Conservation (phyloP, 495 filamentous ascomycete species). For the Recurvomyces mirabilis region DNA sequence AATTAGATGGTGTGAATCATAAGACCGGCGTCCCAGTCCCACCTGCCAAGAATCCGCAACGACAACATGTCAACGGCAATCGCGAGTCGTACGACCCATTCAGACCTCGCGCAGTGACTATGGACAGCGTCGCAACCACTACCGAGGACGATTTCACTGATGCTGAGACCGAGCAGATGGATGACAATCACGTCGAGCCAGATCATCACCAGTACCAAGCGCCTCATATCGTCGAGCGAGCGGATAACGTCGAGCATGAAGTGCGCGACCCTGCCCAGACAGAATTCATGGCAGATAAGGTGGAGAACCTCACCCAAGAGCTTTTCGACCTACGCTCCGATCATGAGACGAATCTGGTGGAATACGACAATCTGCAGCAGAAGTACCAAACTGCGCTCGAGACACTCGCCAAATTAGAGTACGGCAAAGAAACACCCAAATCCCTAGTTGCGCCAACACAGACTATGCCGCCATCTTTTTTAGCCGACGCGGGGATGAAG, state of each 20-base stretch:
- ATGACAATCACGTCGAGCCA: background rate
- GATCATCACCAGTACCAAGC: background rate
- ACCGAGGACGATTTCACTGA: slow-evolving; percentile 14
- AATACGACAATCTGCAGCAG: slow-evolving; percentile 68
- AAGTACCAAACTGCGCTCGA: slow-evolving; percentile 88
- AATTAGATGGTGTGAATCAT: slow-evolving; percentile 70
- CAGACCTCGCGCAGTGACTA: slow-evolving; percentile 7
- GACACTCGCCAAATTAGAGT: slow-evolving; percentile 70
- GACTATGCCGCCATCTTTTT: slow-evolving; percentile 75
- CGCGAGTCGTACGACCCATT: slow-evolving; percentile 23
- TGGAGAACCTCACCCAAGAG: slow-evolving; percentile 85
- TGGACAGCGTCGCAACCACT: slow-evolving; percentile 5
- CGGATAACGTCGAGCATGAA: background rate
- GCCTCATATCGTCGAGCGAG: background rate
- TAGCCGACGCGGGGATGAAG: slow-evolving; percentile 69
- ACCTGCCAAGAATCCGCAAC: slow-evolving; percentile 16
- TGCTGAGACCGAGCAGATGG: slow-evolving; percentile 6
- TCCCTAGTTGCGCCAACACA: slow-evolving; percentile 33
- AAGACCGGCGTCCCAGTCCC: slow-evolving; percentile 26
- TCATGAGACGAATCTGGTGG: slow-evolving; percentile 72
- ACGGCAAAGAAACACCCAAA: slow-evolving; percentile 30
- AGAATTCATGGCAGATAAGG: slow-evolving; percentile 80
- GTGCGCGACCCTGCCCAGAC: slow-evolving; percentile 63
- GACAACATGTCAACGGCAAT: slow-evolving; percentile 30
- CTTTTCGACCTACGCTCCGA: slow-evolving; percentile 81